phyloP scores from a whole-genome alignment of 1,284 basidiomycete species.

The Mrakiaceae sp. region DNA sequence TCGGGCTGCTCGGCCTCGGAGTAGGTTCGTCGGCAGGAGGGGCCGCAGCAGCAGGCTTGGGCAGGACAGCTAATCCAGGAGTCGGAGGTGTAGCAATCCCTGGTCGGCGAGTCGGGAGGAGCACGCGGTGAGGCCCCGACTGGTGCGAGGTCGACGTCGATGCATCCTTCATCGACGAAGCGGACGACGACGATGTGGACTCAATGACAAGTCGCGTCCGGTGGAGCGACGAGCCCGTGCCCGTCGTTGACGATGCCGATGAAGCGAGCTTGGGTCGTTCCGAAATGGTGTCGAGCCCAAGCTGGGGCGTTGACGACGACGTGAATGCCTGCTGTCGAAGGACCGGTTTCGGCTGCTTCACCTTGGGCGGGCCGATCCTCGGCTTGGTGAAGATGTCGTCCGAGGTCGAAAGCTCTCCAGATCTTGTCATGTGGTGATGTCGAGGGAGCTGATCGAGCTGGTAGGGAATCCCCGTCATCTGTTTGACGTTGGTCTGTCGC shows the following conservation, averaged over 20 bases:
- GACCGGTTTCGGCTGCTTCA: constrained; percentile 15
- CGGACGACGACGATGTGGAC: not conserved
- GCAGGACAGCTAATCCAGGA: not conserved
- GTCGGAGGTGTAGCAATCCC: not conserved
- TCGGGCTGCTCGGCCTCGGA: constrained; percentile 1
- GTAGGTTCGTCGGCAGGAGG: not conserved
- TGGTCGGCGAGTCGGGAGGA: not conserved
- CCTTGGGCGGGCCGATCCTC: constrained; percentile 6
- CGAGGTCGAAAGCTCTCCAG: constrained; percentile 14
- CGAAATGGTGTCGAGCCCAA: constrained; percentile 15
- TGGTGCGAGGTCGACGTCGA: not conserved
- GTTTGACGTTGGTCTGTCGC: constrained; percentile 16
- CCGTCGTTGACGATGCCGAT: not conserved
- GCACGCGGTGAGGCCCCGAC: not conserved
- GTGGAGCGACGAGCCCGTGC: constrained; percentile 5
- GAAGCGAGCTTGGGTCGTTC: constrained; percentile 6
- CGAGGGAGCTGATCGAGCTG: constrained; percentile 17
- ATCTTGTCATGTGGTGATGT: constrained; percentile 11
- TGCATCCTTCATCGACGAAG: not conserved
- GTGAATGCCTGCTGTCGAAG: constrained; percentile 5
- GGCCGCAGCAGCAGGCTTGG: not conserved
- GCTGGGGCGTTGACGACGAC: not conserved
- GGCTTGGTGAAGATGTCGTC: constrained; percentile 16
- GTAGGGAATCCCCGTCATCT: constrained; percentile 15
- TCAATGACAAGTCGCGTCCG: not conserved